A percentile compares a stretch with the other conserved stretches of the same genome.
Evolutionary conservation across 768 basidiomycete genomes (phyloP).

Genomic region (Hygrophoropsis aurantiaca): DNA sequence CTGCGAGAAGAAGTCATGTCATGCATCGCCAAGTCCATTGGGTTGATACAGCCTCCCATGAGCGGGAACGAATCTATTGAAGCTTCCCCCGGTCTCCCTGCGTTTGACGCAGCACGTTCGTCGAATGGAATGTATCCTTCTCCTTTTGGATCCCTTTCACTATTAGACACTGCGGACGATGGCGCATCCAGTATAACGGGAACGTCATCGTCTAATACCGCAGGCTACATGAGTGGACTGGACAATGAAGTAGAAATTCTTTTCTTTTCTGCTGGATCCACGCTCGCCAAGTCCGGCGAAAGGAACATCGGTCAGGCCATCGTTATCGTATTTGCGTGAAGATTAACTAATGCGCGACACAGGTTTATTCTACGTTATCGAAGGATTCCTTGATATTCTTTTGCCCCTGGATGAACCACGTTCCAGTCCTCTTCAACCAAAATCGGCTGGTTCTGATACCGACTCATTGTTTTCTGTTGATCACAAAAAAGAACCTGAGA

Average conservation of each 20-base stretch:
- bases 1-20: slow-evolving; percentile 97
- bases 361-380: slow-evolving; percentile 93
- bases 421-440: slow-evolving; percentile 18
- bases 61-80: slow-evolving; percentile 67
- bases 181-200: slow-evolving; percentile 62
- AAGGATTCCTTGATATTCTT: slow-evolving; percentile 92
- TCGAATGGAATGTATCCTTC: slow-evolving; percentile 47
- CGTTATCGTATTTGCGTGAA: slow-evolving; percentile 4
- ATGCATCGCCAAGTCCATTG: slow-evolving; percentile 96
- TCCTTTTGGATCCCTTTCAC: slow-evolving; percentile 72
- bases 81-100: slow-evolving; percentile 61
- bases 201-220: slow-evolving; percentile 51
- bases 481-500: slow-evolving; percentile 27
- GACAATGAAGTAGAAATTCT: slow-evolving; percentile 97
- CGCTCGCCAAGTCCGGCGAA: slow-evolving; percentile 87
- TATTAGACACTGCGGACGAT: slow-evolving; percentile 73
- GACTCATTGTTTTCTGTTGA: slow-evolving; percentile 38
- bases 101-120: slow-evolving; percentile 41
- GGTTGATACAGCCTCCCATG: slow-evolving; percentile 83
- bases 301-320: slow-evolving; percentile 68
- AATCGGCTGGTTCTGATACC: slow-evolving; percentile 26
- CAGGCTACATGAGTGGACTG: slow-evolving; percentile 71
- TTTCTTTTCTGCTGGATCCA: slow-evolving; percentile 85
- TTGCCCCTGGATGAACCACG: slow-evolving; percentile 50
- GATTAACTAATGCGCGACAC: not conserved